phyloP scores from a whole-genome alignment of 352 stramenopile species.

The Pythium angustatum region DNA sequence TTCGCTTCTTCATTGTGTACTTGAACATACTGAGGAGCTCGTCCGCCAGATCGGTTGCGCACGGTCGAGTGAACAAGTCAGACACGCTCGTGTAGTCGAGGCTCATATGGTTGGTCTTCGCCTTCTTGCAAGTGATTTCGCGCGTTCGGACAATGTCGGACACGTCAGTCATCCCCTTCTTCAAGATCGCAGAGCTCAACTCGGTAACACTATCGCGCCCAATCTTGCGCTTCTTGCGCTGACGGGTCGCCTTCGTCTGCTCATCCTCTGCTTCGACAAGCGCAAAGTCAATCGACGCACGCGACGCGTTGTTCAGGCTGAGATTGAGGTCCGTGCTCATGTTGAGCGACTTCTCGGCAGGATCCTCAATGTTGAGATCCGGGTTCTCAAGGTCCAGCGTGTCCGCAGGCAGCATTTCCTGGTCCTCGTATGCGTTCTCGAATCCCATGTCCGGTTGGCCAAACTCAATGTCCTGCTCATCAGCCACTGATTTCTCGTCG shows the following conservation, averaged over 20 bases:
- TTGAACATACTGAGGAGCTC: constrained; percentile 76
- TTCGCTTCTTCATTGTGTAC: constrained; percentile 85
- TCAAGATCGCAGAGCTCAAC: constrained; percentile 71
- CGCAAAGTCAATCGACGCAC: constrained; percentile 67
- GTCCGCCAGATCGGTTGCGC: constrained; percentile 56
- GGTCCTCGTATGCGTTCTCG: constrained; percentile 61
- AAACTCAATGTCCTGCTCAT: constrained; percentile 37
- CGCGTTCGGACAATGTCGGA: constrained; percentile 69
- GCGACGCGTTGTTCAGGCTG: constrained; percentile 63
- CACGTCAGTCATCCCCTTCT: constrained; percentile 75
- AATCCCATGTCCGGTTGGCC: constrained; percentile 53
- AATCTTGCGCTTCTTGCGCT: constrained; percentile 85
- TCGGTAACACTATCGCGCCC: constrained; percentile 78
- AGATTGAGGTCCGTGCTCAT: constrained; percentile 72
- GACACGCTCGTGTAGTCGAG: constrained; percentile 25
- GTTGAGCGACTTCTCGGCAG: constrained; percentile 51
- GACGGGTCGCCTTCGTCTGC: constrained; percentile 29
- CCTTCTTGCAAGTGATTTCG: constrained; percentile 44
- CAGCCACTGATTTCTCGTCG: constrained; percentile 53
- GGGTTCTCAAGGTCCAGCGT: constrained; percentile 48
- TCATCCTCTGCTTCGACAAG: constrained; percentile 48
- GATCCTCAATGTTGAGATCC: constrained; percentile 36
- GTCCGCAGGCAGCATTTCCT: constrained; percentile 41
- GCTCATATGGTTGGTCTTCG: constrained; percentile 32
- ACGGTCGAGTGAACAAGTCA: constrained; percentile 66